A percentile compares a stretch with the other conserved stretches of the same genome.
phyloP scores from a whole-genome alignment of 2,329 filamentous ascomycete genomes.

The Aspergillus puulaauensis region DNA sequence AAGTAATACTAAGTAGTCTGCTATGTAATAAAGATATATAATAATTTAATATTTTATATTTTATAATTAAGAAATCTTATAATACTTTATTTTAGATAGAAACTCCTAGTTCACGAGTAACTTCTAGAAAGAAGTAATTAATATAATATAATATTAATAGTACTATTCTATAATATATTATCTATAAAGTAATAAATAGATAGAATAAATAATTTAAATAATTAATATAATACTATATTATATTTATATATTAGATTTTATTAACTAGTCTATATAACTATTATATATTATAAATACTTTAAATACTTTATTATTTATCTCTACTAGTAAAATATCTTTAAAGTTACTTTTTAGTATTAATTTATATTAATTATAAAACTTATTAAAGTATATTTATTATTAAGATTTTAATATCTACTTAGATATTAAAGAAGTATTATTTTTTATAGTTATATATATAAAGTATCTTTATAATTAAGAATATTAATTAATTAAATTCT shows the following conservation, averaged over 20 bases:
- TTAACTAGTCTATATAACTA: too few species aligned
- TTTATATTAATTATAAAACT: too few species aligned
- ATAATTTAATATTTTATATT: not conserved
- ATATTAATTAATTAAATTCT: too few species aligned
- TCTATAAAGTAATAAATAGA: not conserved
- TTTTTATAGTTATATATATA: too few species aligned
- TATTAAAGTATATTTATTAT: too few species aligned
- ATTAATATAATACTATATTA: not conserved
- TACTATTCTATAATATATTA: not conserved
- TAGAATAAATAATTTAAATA: not conserved
- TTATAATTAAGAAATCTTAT: not conserved
- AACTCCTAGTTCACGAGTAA: not conserved
- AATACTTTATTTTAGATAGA: not conserved
- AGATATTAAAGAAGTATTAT: too few species aligned
- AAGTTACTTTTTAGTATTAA: too few species aligned
- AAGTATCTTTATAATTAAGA: too few species aligned
- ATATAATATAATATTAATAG: not conserved
- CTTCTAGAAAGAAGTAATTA: not conserved
- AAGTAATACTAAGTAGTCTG: not conserved
- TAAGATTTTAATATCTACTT: too few species aligned
- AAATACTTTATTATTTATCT: too few species aligned
- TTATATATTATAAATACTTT: too few species aligned
- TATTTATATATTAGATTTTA: fast-evolving
- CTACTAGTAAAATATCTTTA: fast-evolving
- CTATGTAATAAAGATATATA: too few species aligned